phyloP scores from a whole-genome alignment of 2,329 filamentous ascomycete species.

The Lachnellula hyalina region DNA sequence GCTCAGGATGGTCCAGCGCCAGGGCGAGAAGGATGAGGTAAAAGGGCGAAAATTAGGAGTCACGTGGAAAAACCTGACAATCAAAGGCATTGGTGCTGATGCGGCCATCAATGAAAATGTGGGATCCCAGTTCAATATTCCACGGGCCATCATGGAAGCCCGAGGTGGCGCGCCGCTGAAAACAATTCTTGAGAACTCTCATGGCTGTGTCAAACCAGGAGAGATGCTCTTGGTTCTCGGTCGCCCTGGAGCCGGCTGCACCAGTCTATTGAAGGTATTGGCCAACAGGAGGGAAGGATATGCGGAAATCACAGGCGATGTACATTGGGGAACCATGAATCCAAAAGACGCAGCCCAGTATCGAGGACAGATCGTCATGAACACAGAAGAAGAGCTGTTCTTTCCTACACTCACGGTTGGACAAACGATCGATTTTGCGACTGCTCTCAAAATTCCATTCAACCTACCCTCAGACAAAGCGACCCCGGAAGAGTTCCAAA shows the following conservation, averaged over 20 bases:
- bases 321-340: constrained; percentile 47
- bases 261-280: constrained; percentile 64
- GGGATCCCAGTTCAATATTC: constrained; percentile 24
- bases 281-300: constrained; percentile 60
- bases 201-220: constrained; percentile 66
- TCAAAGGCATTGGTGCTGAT: constrained; percentile 29
- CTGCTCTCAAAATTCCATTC: constrained; percentile 51
- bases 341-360: constrained; percentile 41
- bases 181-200: constrained; percentile 59
- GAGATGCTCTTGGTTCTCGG: constrained; percentile 69
- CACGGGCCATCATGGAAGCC: constrained; percentile 34
- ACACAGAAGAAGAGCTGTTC: constrained; percentile 47
- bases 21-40: constrained; percentile 22
- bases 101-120: constrained; percentile 28
- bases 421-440: constrained; percentile 49
- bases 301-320: constrained; percentile 51
- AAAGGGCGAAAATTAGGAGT: constrained; percentile 32
- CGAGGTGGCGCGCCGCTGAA: constrained; percentile 56
- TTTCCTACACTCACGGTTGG: constrained; percentile 47
- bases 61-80: constrained; percentile 27
- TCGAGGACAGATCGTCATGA: constrained; percentile 52
- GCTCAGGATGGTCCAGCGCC: constrained; percentile 16
- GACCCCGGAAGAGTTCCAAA: constrained; percentile 41
- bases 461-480: constrained; percentile 40
- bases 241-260: constrained; percentile 64